These are phyloP conservation scores for Sesbania bispinosa DNA, from an alignment of 306 rosid species.

Conservation along the genomic window DNA sequence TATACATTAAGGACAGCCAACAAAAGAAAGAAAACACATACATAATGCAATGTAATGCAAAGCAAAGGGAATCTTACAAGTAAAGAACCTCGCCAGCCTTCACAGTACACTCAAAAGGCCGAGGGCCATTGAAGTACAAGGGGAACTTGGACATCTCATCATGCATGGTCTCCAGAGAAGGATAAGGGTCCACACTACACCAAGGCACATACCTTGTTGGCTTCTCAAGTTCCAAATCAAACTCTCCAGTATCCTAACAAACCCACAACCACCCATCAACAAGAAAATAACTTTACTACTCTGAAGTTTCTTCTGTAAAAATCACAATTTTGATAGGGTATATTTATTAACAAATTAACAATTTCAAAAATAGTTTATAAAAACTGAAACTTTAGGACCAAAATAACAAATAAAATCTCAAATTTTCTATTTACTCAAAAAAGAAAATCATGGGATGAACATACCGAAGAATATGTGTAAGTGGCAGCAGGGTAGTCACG, in stretches of 20 bases:
- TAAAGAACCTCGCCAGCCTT: conserved; percentile 86
- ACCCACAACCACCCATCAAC: conserved; percentile 4
- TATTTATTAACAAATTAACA: too few relatives aligned
- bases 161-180: conserved; percentile 41
- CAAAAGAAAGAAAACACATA: background rate
- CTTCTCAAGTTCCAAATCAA: conserved; percentile 58
- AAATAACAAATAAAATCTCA: background rate
- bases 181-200: conserved; percentile 80
- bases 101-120: conserved; percentile 58
- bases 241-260: conserved; percentile 49
- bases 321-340: too few relatives aligned
- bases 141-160: conserved; percentile 51
- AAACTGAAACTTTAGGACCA: too few relatives aligned
- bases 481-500: conserved; percentile 60
- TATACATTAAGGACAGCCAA: background rate
- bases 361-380: too few relatives aligned
- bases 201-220: conserved; percentile 70
- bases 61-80: conserved; percentile 46
- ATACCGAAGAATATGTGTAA: conserved; percentile 52
- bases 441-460: background rate
- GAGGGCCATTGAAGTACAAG: conserved; percentile 60
- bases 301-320: too few relatives aligned
- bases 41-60: background rate
- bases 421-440: background rate
- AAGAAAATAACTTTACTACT: background rate